A percentile compares a stretch with the other conserved stretches of the same genome.
These are phyloP conservation scores for Triticum turgidum DNA, from an alignment of 176 grass and related monocot genomes.

Conservation along the genomic window DNA sequence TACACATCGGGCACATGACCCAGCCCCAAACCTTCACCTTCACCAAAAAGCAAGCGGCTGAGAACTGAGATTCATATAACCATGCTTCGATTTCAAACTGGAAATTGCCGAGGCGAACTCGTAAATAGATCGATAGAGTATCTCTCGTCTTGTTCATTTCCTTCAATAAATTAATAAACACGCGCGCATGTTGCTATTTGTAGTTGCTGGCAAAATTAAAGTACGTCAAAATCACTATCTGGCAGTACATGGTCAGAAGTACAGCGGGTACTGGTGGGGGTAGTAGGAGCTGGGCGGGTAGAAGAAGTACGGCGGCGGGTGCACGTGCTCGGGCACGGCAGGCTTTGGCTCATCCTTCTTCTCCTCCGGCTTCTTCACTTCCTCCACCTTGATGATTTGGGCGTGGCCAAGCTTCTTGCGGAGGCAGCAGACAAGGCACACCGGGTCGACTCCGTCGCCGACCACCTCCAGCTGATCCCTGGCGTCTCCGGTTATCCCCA, in stretches of 20 bases:
- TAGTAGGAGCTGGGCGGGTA: slow-evolving; percentile 3
- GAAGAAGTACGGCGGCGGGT: neutral
- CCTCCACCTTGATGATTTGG: slow-evolving; percentile 57
- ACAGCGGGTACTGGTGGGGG: slow-evolving; percentile 9
- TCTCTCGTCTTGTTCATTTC: neutral
- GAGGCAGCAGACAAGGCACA: slow-evolving; percentile 37
- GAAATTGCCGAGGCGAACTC: neutral
- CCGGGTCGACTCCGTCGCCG: slow-evolving; percentile 56
- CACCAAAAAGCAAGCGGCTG: neutral
- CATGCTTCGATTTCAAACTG: neutral
- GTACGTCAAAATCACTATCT: no score
- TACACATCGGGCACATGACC: neutral
- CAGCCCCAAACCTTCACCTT: no score
- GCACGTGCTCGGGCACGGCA: neutral
- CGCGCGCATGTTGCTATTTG: neutral
- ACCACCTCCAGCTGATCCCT: slow-evolving; percentile 55
- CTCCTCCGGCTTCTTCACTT: slow-evolving; percentile 21
- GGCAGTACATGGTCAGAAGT: slow-evolving; percentile 32
- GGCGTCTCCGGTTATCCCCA: slow-evolving; percentile 46
- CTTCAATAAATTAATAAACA: neutral
- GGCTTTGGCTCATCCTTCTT: neutral
- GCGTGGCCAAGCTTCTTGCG: slow-evolving; percentile 58
- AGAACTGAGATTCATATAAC: neutral
- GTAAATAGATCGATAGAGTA: neutral
- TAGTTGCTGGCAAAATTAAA: neutral